These are phyloP conservation scores for Eimeria sp. DNA, from an alignment of 169 alveolate species.

Conservation along the genomic window DNA sequence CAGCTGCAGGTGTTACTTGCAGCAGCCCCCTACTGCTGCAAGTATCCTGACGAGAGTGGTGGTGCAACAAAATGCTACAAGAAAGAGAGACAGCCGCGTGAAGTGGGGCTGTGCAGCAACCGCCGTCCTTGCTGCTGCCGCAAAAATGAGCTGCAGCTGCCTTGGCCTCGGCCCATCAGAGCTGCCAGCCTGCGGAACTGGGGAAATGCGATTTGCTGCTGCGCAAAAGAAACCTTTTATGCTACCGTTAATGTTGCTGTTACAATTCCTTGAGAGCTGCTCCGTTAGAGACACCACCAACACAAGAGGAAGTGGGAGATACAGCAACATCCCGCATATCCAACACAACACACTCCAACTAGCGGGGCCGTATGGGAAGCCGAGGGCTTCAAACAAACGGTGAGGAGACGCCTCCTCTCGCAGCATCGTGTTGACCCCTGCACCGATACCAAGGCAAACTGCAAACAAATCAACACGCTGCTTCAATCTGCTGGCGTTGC, in stretches of 20 bases:
- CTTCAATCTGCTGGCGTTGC: neutral
- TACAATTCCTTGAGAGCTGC: neutral
- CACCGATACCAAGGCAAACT: neutral
- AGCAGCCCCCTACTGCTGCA: neutral
- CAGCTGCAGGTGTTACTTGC: neutral
- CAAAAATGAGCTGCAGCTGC: neutral
- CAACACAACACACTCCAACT: neutral
- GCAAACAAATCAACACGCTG: neutral
- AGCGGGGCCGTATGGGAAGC: conserved; percentile 15
- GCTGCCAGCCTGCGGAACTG: neutral
- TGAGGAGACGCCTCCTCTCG: neutral
- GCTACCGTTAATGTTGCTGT: neutral
- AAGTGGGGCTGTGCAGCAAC: conserved; percentile 9
- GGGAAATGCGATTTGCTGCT: neutral
- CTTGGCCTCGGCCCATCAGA: neutral
- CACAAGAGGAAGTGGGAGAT: conserved; percentile 1
- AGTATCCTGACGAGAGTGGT: neutral
- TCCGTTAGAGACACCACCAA: neutral
- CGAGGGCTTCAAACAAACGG: neutral
- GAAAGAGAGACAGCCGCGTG: neutral
- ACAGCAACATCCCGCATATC: neutral
- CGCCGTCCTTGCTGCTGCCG: neutral
- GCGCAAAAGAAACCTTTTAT: neutral
- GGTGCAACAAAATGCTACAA: neutral
- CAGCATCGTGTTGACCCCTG: neutral